Evolutionary conservation across 2,329 filamentous ascomycete genomes (phyloP), one percentile per base, ranked within the genome.

Genomic region (Annulohypoxylon truncatum): DNA sequence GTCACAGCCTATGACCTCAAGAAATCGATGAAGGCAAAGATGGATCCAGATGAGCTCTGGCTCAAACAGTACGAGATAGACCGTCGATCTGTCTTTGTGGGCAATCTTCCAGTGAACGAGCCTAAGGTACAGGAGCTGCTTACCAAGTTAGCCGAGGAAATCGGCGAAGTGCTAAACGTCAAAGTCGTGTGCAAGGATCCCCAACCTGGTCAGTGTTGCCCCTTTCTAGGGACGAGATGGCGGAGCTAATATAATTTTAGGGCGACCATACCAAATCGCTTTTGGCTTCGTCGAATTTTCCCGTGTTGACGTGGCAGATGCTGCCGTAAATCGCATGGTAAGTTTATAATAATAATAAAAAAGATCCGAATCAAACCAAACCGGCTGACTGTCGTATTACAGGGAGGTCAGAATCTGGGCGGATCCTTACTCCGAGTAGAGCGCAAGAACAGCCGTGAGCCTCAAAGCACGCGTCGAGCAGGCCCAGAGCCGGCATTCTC

Each of bases 271-370:
- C 12, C 47, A 72, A 5, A 71, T 68, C 1, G 68, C 73, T 2
- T 79, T 79, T 53, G 77, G 74, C 3, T 80, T 79, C 48, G 75
- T 84, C 3, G 81, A 83, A 69, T 83, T 80, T 53, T 67, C 63
- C 2, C 76, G 76, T 2, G 75, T 77, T 3, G 77, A 81, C 57
- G 70, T 76, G 35, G 78, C 79, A 5, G 79, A 81, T 15, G 60
- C 75, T 20, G 79, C 80, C 0, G 75, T 82, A 10, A 68, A 71
- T 28, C 65, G 68, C 9, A 67, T 79, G 62, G 82, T 83, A 75
- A 77, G 80, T 75, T 33, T 28, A 13, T n/a, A 15, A 38, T 29
- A 3, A 26, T 12, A 33, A 4, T 53, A 13, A 12, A 24, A n/a
- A 22, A 3, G n/a, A 40, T 22, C 18, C 10, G 26, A 51, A 4